A percentile compares a stretch with the other conserved stretches of the same genome.
phyloP scores from a whole-genome alignment of 352 stramenopile genomes.

The Thraustotheca clavata region DNA sequence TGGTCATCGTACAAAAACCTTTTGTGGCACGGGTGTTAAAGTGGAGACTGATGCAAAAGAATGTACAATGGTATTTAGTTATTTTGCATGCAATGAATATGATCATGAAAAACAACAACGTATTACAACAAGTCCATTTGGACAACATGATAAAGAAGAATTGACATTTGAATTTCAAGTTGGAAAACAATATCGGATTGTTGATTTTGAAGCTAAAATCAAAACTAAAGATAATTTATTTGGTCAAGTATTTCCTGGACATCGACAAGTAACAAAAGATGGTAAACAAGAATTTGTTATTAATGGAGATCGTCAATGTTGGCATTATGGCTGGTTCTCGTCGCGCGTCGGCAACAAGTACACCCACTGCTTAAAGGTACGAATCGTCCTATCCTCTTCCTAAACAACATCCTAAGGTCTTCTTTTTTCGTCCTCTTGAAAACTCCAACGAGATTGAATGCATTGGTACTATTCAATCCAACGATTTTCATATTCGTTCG shows the following conservation, averaged over 20 bases:
- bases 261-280: background rate
- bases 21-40: conserved; percentile 67
- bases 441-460: conserved; percentile 8
- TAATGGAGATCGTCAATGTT: conserved; percentile 79
- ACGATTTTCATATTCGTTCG: conserved; percentile 12
- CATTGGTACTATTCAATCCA: conserved; percentile 5
- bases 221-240: conserved; percentile 75
- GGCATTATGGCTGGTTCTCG: conserved; percentile 81
- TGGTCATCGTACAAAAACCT: conserved; percentile 78
- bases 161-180: background rate
- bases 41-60: conserved; percentile 52
- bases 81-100: conserved; percentile 46
- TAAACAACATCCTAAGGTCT: conserved; percentile 3
- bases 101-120: conserved; percentile 26
- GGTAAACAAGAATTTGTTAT: conserved; percentile 41
- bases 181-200: background rate
- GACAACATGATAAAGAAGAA: conserved; percentile 17
- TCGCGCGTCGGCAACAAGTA: conserved; percentile 28
- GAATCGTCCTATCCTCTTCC: background rate
- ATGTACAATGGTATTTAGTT: conserved; percentile 52
- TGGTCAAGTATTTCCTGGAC: conserved; percentile 25
- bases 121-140: background rate
- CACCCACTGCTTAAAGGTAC: conserved; percentile 19
- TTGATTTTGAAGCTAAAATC: conserved; percentile 28
- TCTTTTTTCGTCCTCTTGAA: conserved; percentile 5